Conservation (phyloP, 257 asterid genomes). For the Solanum chiquidenum region DNA sequence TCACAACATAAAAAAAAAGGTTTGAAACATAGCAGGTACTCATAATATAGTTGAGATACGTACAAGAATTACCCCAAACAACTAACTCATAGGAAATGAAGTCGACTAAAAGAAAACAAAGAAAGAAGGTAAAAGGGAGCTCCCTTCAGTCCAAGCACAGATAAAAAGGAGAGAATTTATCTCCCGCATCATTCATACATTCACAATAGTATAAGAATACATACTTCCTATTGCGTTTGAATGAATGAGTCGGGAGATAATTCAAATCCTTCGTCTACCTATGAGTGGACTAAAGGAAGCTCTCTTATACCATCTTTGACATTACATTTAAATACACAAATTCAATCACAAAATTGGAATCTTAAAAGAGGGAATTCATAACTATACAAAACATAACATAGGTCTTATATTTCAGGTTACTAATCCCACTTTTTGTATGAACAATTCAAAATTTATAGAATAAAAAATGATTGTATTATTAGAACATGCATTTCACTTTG, state of each 20-base stretch:
- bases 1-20: neutral
- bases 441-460: neutral
- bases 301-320: conserved; percentile 19
- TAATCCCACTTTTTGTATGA: neutral
- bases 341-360: neutral
- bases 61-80: neutral
- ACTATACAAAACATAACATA: neutral
- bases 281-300: conserved; percentile 73
- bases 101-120: neutral
- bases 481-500: neutral
- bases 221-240: conserved; percentile 27
- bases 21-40: neutral
- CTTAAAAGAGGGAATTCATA: neutral
- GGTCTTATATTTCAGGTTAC: neutral
- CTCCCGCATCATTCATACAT: conserved; percentile 80
- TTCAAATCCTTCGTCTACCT: conserved; percentile 35
- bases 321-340: neutral
- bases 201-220: conserved; percentile 16
- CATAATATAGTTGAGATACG: neutral
- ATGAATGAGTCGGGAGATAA: conserved; percentile 77
- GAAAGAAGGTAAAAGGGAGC: conserved; percentile 41
- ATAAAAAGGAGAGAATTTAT: conserved; percentile 40
- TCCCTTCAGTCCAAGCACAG: conserved; percentile 92
- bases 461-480: neutral
- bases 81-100: neutral